Base-by-base conservation (phyloP, 306 rosid genomes). In the Nissolia schottii region DNA sequence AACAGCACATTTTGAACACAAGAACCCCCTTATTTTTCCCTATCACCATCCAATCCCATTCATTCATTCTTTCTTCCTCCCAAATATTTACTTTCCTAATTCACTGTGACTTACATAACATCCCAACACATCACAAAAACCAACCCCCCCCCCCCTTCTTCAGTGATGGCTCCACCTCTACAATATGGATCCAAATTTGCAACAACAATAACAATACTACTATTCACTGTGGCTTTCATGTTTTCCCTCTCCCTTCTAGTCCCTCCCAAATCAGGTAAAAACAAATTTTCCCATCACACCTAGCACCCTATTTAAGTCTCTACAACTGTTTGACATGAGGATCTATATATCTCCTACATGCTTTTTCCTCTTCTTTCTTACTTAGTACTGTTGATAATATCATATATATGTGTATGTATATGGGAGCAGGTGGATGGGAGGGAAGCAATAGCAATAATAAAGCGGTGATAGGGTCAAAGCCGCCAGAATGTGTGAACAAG, bases 391-490 rank as follows among this genome's bases (percentile, higher is more conserved):
- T n/a, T n/a, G n/a, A n/a, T n/a, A n/a, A n/a, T n/a, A n/a, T 13
- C 5, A 4, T 2, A 34, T 34, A 4, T 7, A 28, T 35, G 23
- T 23, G 35, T 3, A 1, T 59, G n/a, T n/a, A n/a, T n/a, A n/a
- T n/a, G n/a, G 43, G 34, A 10, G 35, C 77, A 79, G 87, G 37
- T 54, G 74, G 67, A 38, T 51, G 6, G 40, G 46, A 63, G 68
- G 75, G 75, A 24, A 74, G 75, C 77, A 79, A n/a, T n/a, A n/a
- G n/a, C n/a, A n/a, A n/a, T n/a, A n/a, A n/a, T n/a, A n/a, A 79
- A 59, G 81, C 25, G 89, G 84, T 84, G 75, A 50, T 92, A 68
- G 97, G 97, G 40, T 92, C 97, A 51, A 87, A 81, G 67, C 97
- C 97, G 6, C 97, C 96, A 0, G 81, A 50, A 2, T 92, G 97